Conservation (phyloP, 352 stramenopile genomes). For the Phytophthora chlamydospora region DNA sequence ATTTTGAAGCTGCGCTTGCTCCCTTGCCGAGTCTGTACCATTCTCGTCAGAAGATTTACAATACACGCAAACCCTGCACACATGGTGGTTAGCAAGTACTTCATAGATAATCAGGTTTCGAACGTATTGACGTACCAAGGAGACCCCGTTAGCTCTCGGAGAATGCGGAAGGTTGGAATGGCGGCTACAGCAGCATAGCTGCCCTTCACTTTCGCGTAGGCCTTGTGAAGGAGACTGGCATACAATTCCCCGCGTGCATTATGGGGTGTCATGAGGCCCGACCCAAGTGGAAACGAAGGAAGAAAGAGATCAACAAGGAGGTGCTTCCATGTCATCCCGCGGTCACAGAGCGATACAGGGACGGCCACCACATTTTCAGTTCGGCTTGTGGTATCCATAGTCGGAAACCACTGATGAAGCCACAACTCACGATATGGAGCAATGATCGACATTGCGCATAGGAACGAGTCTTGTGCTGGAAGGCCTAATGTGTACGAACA, state of each 20-base stretch:
- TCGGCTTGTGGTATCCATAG: slow-evolving; percentile 6
- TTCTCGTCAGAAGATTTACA: neutral
- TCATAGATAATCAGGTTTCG: neutral
- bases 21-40: neutral
- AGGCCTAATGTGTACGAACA: slow-evolving; percentile 30
- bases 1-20: slow-evolving; percentile 15
- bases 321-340: slow-evolving; percentile 36
- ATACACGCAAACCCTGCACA: slow-evolving; percentile 25
- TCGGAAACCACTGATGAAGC: slow-evolving; percentile 30
- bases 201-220: slow-evolving; percentile 59
- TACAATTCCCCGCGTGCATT: slow-evolving; percentile 41
- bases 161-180: slow-evolving; percentile 37
- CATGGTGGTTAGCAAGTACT: slow-evolving; percentile 2
- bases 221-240: slow-evolving; percentile 56
- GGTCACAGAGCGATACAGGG: slow-evolving; percentile 34
- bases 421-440: slow-evolving; percentile 26
- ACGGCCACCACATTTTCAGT: slow-evolving; percentile 16
- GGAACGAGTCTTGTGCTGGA: slow-evolving; percentile 39
- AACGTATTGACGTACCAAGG: slow-evolving; percentile 41
- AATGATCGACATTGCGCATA: slow-evolving; percentile 38
- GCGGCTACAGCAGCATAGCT: slow-evolving; percentile 37
- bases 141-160: slow-evolving; percentile 51
- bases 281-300: slow-evolving; percentile 43
- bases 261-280: slow-evolving; percentile 35
- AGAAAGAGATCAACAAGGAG: slow-evolving; percentile 57